Percentiles rank a stretch among this genome's conserved stretches.
Evolutionary conservation across 768 basidiomycete species (phyloP).

Genomic region (Mrakia hoshinonis): DNA sequence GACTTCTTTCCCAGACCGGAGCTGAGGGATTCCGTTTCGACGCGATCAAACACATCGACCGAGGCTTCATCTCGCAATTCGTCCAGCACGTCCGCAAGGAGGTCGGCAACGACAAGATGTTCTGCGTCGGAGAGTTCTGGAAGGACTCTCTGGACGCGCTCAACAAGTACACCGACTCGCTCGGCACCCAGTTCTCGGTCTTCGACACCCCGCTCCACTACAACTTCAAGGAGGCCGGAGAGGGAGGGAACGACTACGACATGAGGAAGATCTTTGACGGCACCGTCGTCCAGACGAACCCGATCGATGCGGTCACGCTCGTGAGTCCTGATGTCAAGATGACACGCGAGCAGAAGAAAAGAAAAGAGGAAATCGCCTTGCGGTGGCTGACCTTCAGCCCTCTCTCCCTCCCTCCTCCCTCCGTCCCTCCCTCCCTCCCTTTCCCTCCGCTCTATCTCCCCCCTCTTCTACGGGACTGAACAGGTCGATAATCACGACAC

Average conservation of each 20-base stretch:
- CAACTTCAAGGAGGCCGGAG: conserved; percentile 71
- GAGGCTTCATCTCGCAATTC: conserved; percentile 42
- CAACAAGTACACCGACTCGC: conserved; percentile 35
- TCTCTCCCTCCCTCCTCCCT: not conserved
- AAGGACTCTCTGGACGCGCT: conserved; percentile 12
- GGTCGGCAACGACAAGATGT: conserved; percentile 47
- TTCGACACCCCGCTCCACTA: conserved; percentile 86
- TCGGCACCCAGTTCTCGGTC: conserved; percentile 59
- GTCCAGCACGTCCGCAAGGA: conserved; percentile 44
- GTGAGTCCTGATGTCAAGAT: too few relatives aligned
- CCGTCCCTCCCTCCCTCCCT: conserved; percentile 19
- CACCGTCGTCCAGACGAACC: conserved; percentile 59
- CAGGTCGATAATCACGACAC: conserved; percentile 17
- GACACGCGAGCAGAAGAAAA: too few relatives aligned
- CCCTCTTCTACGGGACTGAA: too few relatives aligned
- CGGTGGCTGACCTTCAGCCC: too few relatives aligned
- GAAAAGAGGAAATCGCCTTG: too few relatives aligned
- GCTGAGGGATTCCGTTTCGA: conserved; percentile 55
- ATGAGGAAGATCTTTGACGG: conserved; percentile 62
- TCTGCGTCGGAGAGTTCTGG: conserved; percentile 61
- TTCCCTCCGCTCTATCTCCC: too few relatives aligned
- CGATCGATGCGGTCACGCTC: conserved; percentile 61
- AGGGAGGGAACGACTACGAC: conserved; percentile 59
- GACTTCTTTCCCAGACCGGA: conserved; percentile 35
- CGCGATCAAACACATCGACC: conserved; percentile 49